Evolutionary conservation across 2,329 filamentous ascomycete genomes (phyloP).

Genomic region (Trichoderma sp.): DNA sequence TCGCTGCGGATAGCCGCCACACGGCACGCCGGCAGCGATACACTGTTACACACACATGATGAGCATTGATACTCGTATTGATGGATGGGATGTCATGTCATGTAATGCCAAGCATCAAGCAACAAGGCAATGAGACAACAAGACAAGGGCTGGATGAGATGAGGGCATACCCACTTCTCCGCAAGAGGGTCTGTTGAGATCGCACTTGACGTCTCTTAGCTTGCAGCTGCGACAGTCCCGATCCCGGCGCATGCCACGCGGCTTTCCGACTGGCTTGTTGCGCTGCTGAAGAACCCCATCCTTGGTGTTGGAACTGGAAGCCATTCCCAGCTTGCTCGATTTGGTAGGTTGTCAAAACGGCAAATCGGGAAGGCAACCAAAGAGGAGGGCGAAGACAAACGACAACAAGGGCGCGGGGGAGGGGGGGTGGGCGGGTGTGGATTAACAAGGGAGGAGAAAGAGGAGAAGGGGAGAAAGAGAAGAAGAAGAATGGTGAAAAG

Average conservation of each 20-base stretch:
- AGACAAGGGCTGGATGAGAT: neutral
- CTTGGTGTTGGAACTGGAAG: slow-evolving; percentile 17
- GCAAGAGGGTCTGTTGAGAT: slow-evolving; percentile 31
- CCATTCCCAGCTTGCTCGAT: slow-evolving; percentile 13
- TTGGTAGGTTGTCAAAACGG: slow-evolving; percentile 1
- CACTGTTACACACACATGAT: slow-evolving; percentile 22
- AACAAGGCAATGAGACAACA: neutral
- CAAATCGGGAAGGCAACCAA: slow-evolving; percentile 4
- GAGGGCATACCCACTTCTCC: slow-evolving; percentile 19
- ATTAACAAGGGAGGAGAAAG: neutral
- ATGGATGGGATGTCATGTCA: neutral
- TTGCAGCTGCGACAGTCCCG: slow-evolving; percentile 31
- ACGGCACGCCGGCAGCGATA: slow-evolving; percentile 30
- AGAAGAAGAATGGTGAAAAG: neutral
- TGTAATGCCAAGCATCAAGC: neutral
- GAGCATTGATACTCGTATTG: neutral
- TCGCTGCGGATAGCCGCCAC: slow-evolving; percentile 34
- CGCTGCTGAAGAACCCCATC: slow-evolving; percentile 9
- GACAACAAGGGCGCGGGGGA: neutral
- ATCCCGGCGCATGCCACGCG: slow-evolving; percentile 31
- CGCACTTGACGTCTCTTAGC: slow-evolving; percentile 28
- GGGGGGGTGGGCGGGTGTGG: neutral
- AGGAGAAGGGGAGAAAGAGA: neutral
- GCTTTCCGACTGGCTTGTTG: slow-evolving; percentile 27
- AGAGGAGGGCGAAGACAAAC: neutral